These are phyloP conservation scores for Sonneratia alba DNA, from an alignment of 345 rosid species.

Conservation along the genomic window DNA sequence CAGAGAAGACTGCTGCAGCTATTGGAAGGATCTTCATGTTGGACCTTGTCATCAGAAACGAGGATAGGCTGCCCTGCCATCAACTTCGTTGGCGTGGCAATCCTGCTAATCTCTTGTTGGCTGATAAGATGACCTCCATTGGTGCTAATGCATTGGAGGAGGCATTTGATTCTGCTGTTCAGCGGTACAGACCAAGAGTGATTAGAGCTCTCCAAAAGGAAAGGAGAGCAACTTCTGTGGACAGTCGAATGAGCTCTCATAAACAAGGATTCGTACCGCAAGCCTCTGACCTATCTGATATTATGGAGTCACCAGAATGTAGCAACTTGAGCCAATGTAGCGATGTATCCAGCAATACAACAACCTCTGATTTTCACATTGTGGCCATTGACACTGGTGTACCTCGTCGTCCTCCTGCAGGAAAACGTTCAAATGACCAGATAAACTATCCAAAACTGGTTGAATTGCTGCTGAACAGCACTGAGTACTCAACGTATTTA, in stretches of 20 bases:
- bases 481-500: constrained; percentile 55
- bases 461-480: constrained; percentile 76
- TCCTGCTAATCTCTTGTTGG: constrained; percentile 76
- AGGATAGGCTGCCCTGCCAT: constrained; percentile 92
- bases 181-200: constrained; percentile 62
- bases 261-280: constrained; percentile 11
- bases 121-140: constrained; percentile 48
- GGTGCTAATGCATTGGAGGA: constrained; percentile 48
- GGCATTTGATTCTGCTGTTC: constrained; percentile 70
- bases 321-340: constrained; percentile 38
- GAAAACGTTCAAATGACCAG: constrained; percentile 89
- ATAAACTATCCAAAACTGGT: constrained; percentile 83
- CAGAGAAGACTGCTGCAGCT: constrained; percentile 77
- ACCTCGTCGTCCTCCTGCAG: constrained; percentile 98
- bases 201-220: constrained; percentile 75
- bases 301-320: constrained; percentile 51
- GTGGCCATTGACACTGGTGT: constrained; percentile 93
- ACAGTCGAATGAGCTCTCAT: constrained; percentile 45
- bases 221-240: constrained; percentile 77
- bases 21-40: constrained; percentile 81
- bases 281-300: constrained; percentile 60
- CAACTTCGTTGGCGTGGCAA: constrained; percentile 97
- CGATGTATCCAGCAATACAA: constrained; percentile 40
- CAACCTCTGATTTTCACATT: constrained; percentile 41
- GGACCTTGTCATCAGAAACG: constrained; percentile 94